Base-by-base conservation (phyloP, 257 asterid genomes). In the Solanum commersonii region DNA sequence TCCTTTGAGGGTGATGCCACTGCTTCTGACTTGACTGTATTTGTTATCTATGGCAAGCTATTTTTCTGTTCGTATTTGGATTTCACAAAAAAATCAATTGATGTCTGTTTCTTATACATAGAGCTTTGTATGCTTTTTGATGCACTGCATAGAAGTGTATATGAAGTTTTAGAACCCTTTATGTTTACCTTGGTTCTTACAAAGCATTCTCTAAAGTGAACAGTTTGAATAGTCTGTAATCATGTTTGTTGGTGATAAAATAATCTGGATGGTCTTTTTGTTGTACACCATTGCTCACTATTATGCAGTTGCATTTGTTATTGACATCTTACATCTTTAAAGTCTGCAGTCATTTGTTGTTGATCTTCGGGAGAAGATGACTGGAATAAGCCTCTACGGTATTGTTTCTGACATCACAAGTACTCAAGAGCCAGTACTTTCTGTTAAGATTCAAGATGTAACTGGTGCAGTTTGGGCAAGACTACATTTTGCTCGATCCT, bases 361-460 rank as follows among this genome's bases (percentile, higher is more conserved):
- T 90, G 99, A 95, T 91, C 88, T 96, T 87, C 97, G 88, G 87
- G 98, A 94, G 94, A 97, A 96, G 95, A 97, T 96, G 99, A 92
- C 94, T 81, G 93, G 98, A 89, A 90, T 96, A 89, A 93, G 98
- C 91, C 96, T 97, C 91, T 94, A 94, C 87, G 99, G 96, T 71
- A 86, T 78, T 73, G 94, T 96, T 90, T 90, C 90, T 40, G 93
- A 93, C 90, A 91, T 96, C 87, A 83, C 29, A 91, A 90, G 88
- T 91, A 89, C 92, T 76, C 88, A 94, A 88, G 87, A 83, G 52
- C 90, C 91, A 82, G 87, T 84, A 88, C 92, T 91, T 89, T 93
- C 94, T 79, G 63, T 97, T 90, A 93, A 86, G 89, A 92, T 97
- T 87, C 95, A 91, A 88, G 99, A 97, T 92, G 84, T 90, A 84